A percentile compares a stretch with the other conserved stretches of the same genome.
phyloP scores from a whole-genome alignment of 2,329 filamentous ascomycete species.

The Neopestalotiopsis sp. region DNA sequence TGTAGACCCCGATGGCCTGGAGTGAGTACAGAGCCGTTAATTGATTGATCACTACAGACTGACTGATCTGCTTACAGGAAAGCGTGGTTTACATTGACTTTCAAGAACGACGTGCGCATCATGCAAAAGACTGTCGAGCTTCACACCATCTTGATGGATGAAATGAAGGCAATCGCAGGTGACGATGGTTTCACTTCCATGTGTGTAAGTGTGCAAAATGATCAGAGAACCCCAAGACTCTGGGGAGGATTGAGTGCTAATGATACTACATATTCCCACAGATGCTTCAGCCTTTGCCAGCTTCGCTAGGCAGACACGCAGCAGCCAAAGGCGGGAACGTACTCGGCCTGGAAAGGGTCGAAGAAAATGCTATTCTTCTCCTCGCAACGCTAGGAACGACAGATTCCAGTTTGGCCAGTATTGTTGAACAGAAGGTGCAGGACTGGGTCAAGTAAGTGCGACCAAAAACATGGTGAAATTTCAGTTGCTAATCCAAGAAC shows the following conservation, averaged over 20 bases:
- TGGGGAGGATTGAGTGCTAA: fast-evolving
- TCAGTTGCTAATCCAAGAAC: not conserved
- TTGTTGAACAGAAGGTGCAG: not conserved
- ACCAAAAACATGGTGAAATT: not conserved
- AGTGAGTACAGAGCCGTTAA: not conserved
- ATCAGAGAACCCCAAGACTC: not conserved
- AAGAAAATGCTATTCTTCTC: slow-evolving; percentile 8
- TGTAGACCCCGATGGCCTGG: not conserved
- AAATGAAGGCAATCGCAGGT: slow-evolving; percentile 20
- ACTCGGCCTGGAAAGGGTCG: slow-evolving; percentile 5
- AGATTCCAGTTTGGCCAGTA: not conserved
- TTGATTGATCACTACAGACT: not conserved
- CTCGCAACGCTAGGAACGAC: not conserved
- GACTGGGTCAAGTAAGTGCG: not conserved
- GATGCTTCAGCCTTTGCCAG: not conserved
- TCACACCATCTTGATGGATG: slow-evolving; percentile 19
- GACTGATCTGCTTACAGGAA: slow-evolving; percentile 15
- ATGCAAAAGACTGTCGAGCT: slow-evolving; percentile 19
- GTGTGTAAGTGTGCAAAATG: not conserved
- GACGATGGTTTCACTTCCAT: slow-evolving; percentile 19
- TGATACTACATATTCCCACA: not conserved
- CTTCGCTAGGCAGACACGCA: not conserved
- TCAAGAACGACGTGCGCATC: slow-evolving; percentile 26
- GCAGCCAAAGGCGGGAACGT: slow-evolving; percentile 7
- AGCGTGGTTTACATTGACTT: slow-evolving; percentile 25